Evolutionary conservation across 2,329 filamentous ascomycete species (phyloP).

Genomic region (Cercospora berteroae): DNA sequence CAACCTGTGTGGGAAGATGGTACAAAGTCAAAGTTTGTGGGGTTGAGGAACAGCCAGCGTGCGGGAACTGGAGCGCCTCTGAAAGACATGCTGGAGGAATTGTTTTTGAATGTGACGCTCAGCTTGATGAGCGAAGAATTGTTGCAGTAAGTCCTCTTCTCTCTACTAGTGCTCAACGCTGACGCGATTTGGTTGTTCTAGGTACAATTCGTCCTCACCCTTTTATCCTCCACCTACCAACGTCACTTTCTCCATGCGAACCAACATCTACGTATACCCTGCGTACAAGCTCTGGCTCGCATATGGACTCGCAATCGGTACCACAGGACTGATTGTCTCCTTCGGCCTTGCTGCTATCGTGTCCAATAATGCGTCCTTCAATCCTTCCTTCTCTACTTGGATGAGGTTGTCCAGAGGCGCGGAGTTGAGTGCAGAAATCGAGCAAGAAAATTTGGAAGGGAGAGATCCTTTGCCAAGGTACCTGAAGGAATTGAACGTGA

Average conservation of each 20-base stretch:
- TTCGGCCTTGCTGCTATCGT: not conserved
- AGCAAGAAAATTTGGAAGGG: not conserved
- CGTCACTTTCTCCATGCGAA: not conserved
- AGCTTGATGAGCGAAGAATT: too few species aligned
- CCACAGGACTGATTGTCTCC: not conserved
- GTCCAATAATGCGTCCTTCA: not conserved
- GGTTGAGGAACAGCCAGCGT: too few species aligned
- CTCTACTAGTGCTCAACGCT: too few species aligned
- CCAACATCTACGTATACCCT: not conserved
- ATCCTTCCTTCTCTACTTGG: not conserved
- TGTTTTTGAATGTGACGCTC: too few species aligned
- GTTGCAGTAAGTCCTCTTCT: too few species aligned
- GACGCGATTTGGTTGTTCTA: too few species aligned
- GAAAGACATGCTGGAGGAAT: too few species aligned
- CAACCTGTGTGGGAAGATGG: too few species aligned
- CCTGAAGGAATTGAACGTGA: not conserved
- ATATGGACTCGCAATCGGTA: not conserved
- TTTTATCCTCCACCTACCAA: not conserved
- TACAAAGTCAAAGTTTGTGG: too few species aligned
- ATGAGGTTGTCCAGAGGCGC: not conserved
- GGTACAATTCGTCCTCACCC: not conserved
- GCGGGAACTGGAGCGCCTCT: too few species aligned
- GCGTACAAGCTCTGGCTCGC: not conserved
- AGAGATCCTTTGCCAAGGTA: not conserved
- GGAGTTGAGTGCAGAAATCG: not conserved